A percentile compares a stretch with the other conserved stretches of the same genome.
Conservation (phyloP, 257 asterid species). For the Thymus quinquecostatus region DNA sequence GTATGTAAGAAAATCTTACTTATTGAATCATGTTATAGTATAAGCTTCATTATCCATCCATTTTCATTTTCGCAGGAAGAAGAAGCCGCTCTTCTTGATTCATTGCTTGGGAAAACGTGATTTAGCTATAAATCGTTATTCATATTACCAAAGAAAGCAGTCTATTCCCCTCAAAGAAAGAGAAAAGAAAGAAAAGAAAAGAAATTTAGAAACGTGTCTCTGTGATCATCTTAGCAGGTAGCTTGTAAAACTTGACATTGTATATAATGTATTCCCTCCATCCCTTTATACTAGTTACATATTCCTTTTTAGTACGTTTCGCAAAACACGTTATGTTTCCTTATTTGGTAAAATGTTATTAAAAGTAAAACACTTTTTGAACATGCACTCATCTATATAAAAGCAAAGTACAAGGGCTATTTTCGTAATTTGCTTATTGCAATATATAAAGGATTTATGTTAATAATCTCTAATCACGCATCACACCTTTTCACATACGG, state of each 20-base stretch:
- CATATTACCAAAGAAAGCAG: slow-evolving; percentile 23
- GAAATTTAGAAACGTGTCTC: slow-evolving; percentile 3
- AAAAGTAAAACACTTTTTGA: too few relatives aligned
- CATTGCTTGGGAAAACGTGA: slow-evolving; percentile 75
- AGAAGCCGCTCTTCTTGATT: slow-evolving; percentile 89
- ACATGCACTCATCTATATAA: too few relatives aligned
- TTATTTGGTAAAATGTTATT: neutral
- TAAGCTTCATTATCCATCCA: slow-evolving; percentile 19
- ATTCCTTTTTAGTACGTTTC: too few relatives aligned
- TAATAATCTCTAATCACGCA: too few relatives aligned
- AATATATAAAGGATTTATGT: too few relatives aligned
- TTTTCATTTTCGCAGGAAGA: slow-evolving; percentile 73
- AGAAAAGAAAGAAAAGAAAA: too few relatives aligned
- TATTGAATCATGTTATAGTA: slow-evolving; percentile 24
- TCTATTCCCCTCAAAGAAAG: neutral
- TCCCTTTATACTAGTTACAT: too few relatives aligned
- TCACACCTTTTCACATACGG: too few relatives aligned
- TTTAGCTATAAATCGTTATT: neutral
- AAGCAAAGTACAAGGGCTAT: too few relatives aligned
- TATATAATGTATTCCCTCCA: slow-evolving; percentile 31
- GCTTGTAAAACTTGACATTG: slow-evolving; percentile 34
- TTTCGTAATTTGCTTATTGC: too few relatives aligned
- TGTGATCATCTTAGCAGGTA: slow-evolving; percentile 31
- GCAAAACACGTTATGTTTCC: too few relatives aligned
- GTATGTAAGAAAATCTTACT: slow-evolving; percentile 46